Percentiles rank a stretch among this genome's conserved stretches.
Evolutionary conservation across 352 stramenopile species (phyloP).

Genomic region (Phytophthora rubi): DNA sequence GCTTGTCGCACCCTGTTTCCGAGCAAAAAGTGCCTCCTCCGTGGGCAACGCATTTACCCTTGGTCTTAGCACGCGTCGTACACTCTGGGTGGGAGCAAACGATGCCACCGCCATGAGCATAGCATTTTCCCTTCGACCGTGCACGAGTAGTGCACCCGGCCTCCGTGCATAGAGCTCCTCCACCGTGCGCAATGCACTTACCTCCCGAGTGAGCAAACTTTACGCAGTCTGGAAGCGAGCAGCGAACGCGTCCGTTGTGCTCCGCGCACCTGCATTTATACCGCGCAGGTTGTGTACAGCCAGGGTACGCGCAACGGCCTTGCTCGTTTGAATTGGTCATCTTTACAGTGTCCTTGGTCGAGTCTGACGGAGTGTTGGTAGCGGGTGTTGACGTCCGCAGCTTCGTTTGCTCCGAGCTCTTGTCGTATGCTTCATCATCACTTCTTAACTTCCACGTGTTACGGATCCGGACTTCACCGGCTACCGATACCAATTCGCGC

Average conservation of each 20-base stretch:
- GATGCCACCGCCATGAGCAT: slow-evolving; percentile 14
- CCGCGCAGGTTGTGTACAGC: neutral
- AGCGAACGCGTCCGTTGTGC: slow-evolving; percentile 8
- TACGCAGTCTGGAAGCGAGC: slow-evolving; percentile 4
- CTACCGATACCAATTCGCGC: neutral
- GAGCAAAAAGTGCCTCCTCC: slow-evolving; percentile 18
- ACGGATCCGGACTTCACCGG: neutral
- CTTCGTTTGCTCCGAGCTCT: neutral
- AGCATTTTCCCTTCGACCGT: slow-evolving; percentile 15
- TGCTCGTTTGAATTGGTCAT: neutral
- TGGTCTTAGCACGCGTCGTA: slow-evolving; percentile 13
- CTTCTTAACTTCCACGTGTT: slow-evolving; percentile 5
- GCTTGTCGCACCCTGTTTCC: slow-evolving; percentile 4
- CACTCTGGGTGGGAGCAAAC: slow-evolving; percentile 13
- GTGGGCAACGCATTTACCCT: slow-evolving; percentile 21
- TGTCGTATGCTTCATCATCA: neutral
- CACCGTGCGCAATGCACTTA: slow-evolving; percentile 17
- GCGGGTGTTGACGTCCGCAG: no score
- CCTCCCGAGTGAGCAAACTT: slow-evolving; percentile 20
- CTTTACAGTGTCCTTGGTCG: neutral
- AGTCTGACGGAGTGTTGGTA: neutral
- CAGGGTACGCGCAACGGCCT: slow-evolving; percentile 1
- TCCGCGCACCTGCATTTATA: slow-evolving; percentile 11
- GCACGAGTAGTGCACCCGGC: slow-evolving; percentile 4
- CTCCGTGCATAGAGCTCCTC: slow-evolving; percentile 12